phyloP scores from a whole-genome alignment of 2,329 filamentous ascomycete genomes.

The Hirsutella thompsonii region DNA sequence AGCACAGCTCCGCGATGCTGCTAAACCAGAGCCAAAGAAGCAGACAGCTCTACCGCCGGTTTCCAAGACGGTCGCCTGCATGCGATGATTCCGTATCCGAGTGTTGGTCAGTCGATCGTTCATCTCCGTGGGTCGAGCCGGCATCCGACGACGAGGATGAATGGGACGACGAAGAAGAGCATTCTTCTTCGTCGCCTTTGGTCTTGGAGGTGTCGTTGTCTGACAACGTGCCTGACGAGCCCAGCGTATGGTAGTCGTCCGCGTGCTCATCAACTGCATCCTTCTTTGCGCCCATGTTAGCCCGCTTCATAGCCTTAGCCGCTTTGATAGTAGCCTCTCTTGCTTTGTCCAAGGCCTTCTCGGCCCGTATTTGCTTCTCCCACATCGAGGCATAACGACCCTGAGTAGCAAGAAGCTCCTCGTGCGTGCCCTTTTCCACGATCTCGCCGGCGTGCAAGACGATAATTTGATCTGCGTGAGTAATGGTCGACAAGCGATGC shows the following conservation, averaged over 20 bases:
- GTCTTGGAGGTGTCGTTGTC: slow-evolving; percentile 19
- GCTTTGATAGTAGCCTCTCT: slow-evolving; percentile 22
- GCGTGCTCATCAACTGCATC: slow-evolving; percentile 22
- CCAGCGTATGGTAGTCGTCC: slow-evolving; percentile 31
- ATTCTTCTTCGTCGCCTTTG: slow-evolving; percentile 17
- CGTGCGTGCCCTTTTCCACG: slow-evolving; percentile 66
- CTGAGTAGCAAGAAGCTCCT: slow-evolving; percentile 55
- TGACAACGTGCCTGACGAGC: slow-evolving; percentile 29
- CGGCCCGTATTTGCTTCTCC: slow-evolving; percentile 75
- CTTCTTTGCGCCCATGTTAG: slow-evolving; percentile 31
- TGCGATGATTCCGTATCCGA: slow-evolving; percentile 6
- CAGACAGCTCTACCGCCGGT: neutral
- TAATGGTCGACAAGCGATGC: slow-evolving; percentile 76
- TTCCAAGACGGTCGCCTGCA: slow-evolving; percentile 1
- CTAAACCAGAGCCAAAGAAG: neutral
- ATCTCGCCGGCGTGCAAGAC: slow-evolving; percentile 68
- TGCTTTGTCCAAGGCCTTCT: slow-evolving; percentile 39
- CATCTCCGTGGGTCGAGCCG: slow-evolving; percentile 21
- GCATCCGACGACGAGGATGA: slow-evolving; percentile 18
- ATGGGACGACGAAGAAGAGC: slow-evolving; percentile 10
- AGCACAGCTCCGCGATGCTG: neutral
- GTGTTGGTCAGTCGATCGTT: slow-evolving; percentile 8
- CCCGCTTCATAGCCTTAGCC: slow-evolving; percentile 28
- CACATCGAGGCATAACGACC: slow-evolving; percentile 78
- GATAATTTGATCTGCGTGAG: slow-evolving; percentile 72